These are phyloP conservation scores for Russula foetens DNA, from an alignment of 768 basidiomycete species.

Conservation along the genomic window DNA sequence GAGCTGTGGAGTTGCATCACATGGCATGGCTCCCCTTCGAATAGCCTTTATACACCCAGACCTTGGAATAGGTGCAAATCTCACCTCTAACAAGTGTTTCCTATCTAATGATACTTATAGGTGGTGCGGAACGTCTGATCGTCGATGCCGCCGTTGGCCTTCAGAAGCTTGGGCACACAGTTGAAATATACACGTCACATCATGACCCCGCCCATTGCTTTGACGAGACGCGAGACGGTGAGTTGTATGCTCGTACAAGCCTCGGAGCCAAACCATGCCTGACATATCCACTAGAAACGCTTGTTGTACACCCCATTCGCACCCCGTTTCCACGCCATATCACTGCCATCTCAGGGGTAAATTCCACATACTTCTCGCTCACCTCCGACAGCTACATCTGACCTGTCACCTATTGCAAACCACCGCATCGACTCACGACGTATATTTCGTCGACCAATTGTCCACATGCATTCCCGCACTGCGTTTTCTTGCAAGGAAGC, in stretches of 20 bases:
- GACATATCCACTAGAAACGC: constrained; percentile 47
- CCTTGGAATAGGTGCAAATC: constrained; percentile 73
- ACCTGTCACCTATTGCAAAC: constrained; percentile 51
- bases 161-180: constrained; percentile 72
- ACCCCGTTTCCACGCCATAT: too few species aligned
- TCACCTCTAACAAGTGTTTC: not conserved
- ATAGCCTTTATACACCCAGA: constrained; percentile 93
- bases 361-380: constrained; percentile 85
- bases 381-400: constrained; percentile 82
- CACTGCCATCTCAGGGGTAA: constrained; percentile 74
- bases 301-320: constrained; percentile 61
- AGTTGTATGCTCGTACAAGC: constrained; percentile 16
- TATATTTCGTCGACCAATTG: constrained; percentile 93
- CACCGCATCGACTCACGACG: constrained; percentile 52
- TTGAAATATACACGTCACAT: constrained; percentile 90
- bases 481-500: constrained; percentile 52
- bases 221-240: constrained; percentile 89
- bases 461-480: constrained; percentile 87
- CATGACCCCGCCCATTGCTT: constrained; percentile 86
- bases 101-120: constrained; percentile 32
- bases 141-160: constrained; percentile 92
- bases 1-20: not conserved
- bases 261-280: not conserved
- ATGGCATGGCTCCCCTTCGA: constrained; percentile 26
- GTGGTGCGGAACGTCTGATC: constrained; percentile 91